Conservation (phyloP, 352 stramenopile species). For the Phytophthora meadii region DNA sequence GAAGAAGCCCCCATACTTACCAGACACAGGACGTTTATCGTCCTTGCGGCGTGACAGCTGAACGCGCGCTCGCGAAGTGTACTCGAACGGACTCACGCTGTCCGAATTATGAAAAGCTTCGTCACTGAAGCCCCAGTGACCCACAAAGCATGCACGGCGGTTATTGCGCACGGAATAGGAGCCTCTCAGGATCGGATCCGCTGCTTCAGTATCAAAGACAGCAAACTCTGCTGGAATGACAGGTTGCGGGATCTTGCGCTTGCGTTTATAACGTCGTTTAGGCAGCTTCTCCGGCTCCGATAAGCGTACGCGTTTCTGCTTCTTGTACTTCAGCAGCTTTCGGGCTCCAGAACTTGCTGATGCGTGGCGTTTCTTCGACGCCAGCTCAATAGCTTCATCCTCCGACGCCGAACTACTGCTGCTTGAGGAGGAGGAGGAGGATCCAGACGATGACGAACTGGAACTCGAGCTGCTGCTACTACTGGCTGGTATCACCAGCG, state of each 20-base stretch:
- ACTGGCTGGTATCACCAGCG: conserved; percentile 28
- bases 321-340: conserved; percentile 37
- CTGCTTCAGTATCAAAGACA: conserved; percentile 50
- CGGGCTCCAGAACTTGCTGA: conserved; percentile 15
- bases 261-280: conserved; percentile 19
- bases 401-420: conserved; percentile 40
- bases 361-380: conserved; percentile 23
- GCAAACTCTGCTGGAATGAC: conserved; percentile 49
- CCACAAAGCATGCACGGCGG: conserved; percentile 58
- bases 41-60: conserved; percentile 36
- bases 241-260: conserved; percentile 29
- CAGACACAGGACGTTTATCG: conserved; percentile 67
- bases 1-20: conserved; percentile 75
- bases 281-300: conserved; percentile 8
- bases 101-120: conserved; percentile 49
- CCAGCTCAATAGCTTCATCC: conserved; percentile 4
- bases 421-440: conserved; percentile 26
- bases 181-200: conserved; percentile 67
- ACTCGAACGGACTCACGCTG: conserved; percentile 71
- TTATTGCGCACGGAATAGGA: conserved; percentile 51
- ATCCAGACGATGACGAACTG: conserved; percentile 26
- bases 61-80: conserved; percentile 53
- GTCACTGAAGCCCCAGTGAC: conserved; percentile 73
- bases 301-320: conserved; percentile 22
- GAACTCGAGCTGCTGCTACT: conserved; percentile 34